Percentiles rank a stretch among this genome's conserved stretches.
Evolutionary conservation across 2,329 filamentous ascomycete genomes (phyloP).

Genomic region (Sclerotiophoma versabilis): DNA sequence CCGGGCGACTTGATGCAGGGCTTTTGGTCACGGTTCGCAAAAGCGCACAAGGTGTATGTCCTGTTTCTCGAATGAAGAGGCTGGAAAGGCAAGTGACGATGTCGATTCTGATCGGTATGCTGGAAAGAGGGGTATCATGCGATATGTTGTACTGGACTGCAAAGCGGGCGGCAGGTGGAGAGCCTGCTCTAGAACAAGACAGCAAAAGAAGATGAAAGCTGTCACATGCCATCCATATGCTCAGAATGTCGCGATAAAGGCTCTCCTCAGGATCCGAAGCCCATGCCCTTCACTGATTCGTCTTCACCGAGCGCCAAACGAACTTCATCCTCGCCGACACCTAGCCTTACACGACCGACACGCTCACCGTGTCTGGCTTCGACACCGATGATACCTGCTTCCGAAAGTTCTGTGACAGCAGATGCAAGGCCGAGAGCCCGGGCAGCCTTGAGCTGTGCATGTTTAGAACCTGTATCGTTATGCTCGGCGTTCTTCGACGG

Average conservation of each 20-base stretch:
- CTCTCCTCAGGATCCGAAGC: conserved; percentile 46
- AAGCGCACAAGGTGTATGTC: neutral
- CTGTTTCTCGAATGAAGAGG: neutral
- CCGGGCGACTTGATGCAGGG: neutral
- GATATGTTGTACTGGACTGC: conserved; percentile 1
- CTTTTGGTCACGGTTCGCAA: conserved; percentile 4
- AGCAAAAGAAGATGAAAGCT: neutral
- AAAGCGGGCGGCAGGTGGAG: conserved; percentile 1
- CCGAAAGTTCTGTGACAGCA: conserved; percentile 82
- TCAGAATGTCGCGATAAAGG: neutral
- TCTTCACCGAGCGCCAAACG: conserved; percentile 88
- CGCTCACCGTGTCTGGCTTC: conserved; percentile 81
- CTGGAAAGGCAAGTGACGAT: neutral
- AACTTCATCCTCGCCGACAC: conserved; percentile 90
- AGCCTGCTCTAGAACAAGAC: conserved; percentile 1
- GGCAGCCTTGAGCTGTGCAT: conserved; percentile 49
- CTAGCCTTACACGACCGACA: conserved; percentile 83
- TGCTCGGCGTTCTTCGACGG: conserved; percentile 28
- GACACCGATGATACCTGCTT: conserved; percentile 85
- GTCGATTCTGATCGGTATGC: conserved; percentile 3
- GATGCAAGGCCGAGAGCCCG: conserved; percentile 66
- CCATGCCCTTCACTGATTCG: conserved; percentile 81
- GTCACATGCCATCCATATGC: neutral
- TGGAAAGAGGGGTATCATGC: conserved; percentile 18
- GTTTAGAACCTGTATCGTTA: conserved; percentile 25